These are phyloP conservation scores for Galerina sulciceps DNA, from an alignment of 768 basidiomycete genomes.

Conservation along the genomic window DNA sequence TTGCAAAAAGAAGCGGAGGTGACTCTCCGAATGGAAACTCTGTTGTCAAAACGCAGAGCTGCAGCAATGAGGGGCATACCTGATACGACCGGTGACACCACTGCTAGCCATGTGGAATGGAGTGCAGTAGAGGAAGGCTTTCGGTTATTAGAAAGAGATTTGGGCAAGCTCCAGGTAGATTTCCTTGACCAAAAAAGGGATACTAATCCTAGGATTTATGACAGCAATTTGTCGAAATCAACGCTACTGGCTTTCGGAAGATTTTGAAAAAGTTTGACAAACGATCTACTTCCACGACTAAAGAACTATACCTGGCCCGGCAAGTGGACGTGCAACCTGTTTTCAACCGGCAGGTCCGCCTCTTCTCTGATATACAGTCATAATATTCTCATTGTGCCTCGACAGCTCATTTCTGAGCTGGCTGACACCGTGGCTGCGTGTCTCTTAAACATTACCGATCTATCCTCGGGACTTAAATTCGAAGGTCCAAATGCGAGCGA, in stretches of 20 bases:
- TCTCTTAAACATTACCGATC: constrained; percentile 77
- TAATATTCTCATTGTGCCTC: constrained; percentile 5
- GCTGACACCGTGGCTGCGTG: constrained; percentile 90
- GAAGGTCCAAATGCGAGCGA: constrained; percentile 81
- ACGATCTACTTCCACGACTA: constrained; percentile 91
- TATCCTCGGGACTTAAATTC: constrained; percentile 74
- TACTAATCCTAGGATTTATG: constrained; percentile 14
- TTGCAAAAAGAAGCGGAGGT: constrained; percentile 96
- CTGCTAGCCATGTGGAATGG: constrained; percentile 85
- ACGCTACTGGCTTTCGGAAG: constrained; percentile 95
- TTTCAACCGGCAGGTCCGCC: constrained; percentile 88
- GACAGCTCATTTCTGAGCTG: constrained; percentile 89
- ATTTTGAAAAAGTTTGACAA: constrained; percentile 99
- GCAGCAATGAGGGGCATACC: constrained; percentile 74
- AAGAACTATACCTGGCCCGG: constrained; percentile 92
- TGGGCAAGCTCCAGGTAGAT: constrained; percentile 90
- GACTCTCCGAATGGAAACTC: constrained; percentile 86
- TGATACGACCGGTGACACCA: constrained; percentile 64
- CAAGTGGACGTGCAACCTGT: constrained; percentile 99
- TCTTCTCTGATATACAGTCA: constrained; percentile 1
- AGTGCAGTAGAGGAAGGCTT: constrained; percentile 96
- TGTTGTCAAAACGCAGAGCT: constrained; percentile 91
- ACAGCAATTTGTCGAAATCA: constrained; percentile 97
- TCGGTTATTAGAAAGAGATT: constrained; percentile 89
- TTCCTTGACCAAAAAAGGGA: not conserved